A percentile compares a stretch with the other conserved stretches of the same genome.
Evolutionary conservation across 352 stramenopile species (phyloP).

Genomic region (Thraustochytrium sp.): DNA sequence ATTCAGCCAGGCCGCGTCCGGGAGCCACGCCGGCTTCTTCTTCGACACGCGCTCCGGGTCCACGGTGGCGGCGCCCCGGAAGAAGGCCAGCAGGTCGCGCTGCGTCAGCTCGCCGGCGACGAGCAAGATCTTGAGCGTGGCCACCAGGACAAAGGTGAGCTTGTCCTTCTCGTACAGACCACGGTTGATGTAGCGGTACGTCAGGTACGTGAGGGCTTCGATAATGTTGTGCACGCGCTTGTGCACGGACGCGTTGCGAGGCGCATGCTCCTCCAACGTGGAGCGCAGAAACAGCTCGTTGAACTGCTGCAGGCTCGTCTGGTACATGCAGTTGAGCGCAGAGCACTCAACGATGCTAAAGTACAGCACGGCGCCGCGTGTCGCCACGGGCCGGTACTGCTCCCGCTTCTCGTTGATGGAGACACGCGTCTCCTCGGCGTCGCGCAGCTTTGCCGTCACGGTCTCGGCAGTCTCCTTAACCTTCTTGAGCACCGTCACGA

Average conservation of each 20-base stretch:
- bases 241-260: slow-evolving; percentile 81
- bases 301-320: slow-evolving; percentile 96
- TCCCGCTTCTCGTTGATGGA: slow-evolving; percentile 97
- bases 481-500: slow-evolving; percentile 94
- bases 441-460: slow-evolving; percentile 94
- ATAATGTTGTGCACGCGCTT: slow-evolving; percentile 98
- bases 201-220: slow-evolving; percentile 97
- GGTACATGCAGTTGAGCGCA: slow-evolving; percentile 98
- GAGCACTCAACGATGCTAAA: slow-evolving; percentile 98
- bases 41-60: slow-evolving; percentile 89
- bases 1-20: slow-evolving; percentile 94
- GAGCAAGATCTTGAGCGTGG: slow-evolving; percentile 97
- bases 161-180: slow-evolving; percentile 96
- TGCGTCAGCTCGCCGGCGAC: slow-evolving; percentile 82
- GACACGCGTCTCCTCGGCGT: slow-evolving; percentile 89
- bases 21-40: slow-evolving; percentile 86
- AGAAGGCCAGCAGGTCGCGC: slow-evolving; percentile 88
- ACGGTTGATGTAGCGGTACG: slow-evolving; percentile 97
- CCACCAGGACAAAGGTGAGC: slow-evolving; percentile 91
- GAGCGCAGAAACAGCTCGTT: slow-evolving; percentile 93
- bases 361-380: slow-evolving; percentile 91
- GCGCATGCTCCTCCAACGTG: slow-evolving; percentile 92
- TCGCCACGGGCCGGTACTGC: slow-evolving; percentile 95
- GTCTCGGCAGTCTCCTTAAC: slow-evolving; percentile 97
- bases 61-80: slow-evolving; percentile 86